Evolutionary conservation across 257 asterid species (phyloP), one percentile per base, ranked within the genome.

Genomic region (Forsythia viridissima): DNA sequence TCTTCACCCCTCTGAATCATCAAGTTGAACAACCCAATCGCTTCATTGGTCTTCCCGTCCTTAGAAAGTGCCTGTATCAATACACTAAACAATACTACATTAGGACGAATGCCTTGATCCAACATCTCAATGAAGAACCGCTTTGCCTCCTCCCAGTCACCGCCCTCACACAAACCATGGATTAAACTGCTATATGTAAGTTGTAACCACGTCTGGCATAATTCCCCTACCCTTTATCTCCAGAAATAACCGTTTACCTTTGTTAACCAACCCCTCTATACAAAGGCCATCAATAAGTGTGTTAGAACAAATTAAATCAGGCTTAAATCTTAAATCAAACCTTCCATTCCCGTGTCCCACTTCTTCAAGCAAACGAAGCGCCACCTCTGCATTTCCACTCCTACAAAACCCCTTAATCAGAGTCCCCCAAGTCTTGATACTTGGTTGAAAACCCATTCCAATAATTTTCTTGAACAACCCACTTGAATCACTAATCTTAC

Each of bases 1-100:
- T 74, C 78, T 48, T 74, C 86, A 82, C 86, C 88, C 75, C 79
- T 80, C 74, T 80, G 80, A 77, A 82, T 76, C 85, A 80, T 85
- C 79, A 80, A 70, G 74, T 77, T 74, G 38, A 85, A 8, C 66
- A 85, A 74, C 16, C 77, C 74, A 44, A 39, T 69, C 1, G 80
- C 87, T 81, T 80, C 83, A 24, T 74, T n/a, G 40, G 61, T 73
- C 52, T 80, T 80, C 41, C 84, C 75, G 20, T 74, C 81, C 55
- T 77, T 80, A 72, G 80, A 80, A 11, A 83, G 87, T 9, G 76
- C 82, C 34, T 80, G 67, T 42, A 85, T 77, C 82, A 85, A 42
- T 55, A 78, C 46, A 43, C 51, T 72, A 67, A 80, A 85, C 1
- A 74, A 80, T 24, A 76, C 67, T 5, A 80, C 79, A 71, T 68